Base-by-base conservation (phyloP, 768 basidiomycete genomes). In the Agrocybe praecox region DNA sequence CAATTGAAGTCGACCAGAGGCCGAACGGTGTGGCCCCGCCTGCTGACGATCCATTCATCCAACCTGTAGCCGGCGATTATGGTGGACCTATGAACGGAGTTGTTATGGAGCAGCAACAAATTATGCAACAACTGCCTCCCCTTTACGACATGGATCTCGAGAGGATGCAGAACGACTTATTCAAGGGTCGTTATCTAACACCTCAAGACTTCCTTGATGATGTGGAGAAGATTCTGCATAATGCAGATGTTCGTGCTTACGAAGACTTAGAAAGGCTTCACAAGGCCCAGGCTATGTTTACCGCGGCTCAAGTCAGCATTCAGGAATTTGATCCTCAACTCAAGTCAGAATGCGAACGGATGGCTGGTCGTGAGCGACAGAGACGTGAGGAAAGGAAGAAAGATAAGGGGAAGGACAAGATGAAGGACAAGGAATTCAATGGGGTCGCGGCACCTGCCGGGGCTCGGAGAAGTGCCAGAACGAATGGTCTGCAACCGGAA, bases 131-230 rank as follows among this genome's bases (percentile, higher is more conserved):
- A 17, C 69, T 65, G 15, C 84, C 84, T 9, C 77, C 76, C 8
- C 74, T 95, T 17, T 92, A 84, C 67, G 87, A 96, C 65, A 88
- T 98, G 80, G 95, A 98, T 69, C 78, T 98, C 34, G 97, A 98
- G 65, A 85, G 83, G 60, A 94, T 99, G 84, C 91, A 96, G 63
- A 76, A 79, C 21, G 87, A 92, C 53, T 78, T 99, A 19, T 94
- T 92, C 77, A 88, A 85, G 67, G 86, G 86, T 40, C 85, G 86
- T 40, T 99, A 98, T 68, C 83, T 93, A 24, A 94, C 93, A 0
- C 90, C 93, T 0, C 84, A 88, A 55, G 88, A 92, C 53, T 97
- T 99, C 77, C 81, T 98, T 8, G 83, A 87, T 46, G 91, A 94
- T 62, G 80, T 94, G 53, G 80, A 81, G 56, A 90, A 88, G 73